Percentiles rank a stretch among this genome's conserved stretches.
phyloP scores from a whole-genome alignment of 2,329 filamentous ascomycete genomes.

The Diaporthe capsici region DNA sequence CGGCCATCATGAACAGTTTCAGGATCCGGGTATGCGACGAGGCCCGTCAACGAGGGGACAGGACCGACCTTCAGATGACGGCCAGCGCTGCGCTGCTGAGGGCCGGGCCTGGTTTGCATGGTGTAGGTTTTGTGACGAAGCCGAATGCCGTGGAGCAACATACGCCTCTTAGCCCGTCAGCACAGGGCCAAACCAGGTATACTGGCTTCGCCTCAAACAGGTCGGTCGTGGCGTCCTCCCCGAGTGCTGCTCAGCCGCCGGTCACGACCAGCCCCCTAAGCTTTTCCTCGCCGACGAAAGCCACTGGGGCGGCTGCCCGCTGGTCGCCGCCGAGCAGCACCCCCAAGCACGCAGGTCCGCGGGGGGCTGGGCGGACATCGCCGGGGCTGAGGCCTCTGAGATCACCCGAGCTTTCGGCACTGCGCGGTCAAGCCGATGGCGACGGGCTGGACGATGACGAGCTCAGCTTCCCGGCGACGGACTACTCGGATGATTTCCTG shows the following conservation, averaged over 20 bases:
- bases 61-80: slow-evolving; percentile 50
- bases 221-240: background rate
- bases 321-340: slow-evolving; percentile 24
- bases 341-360: background rate
- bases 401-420: slow-evolving; percentile 52
- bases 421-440: slow-evolving; percentile 43
- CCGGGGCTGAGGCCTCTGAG: slow-evolving; percentile 47
- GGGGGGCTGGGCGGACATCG: slow-evolving; percentile 29
- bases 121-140: slow-evolving; percentile 49
- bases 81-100: slow-evolving; percentile 52
- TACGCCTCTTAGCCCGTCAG: background rate
- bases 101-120: slow-evolving; percentile 45
- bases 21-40: slow-evolving; percentile 61
- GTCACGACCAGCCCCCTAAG: background rate
- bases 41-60: slow-evolving; percentile 50
- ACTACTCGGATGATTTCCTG: slow-evolving; percentile 58
- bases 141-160: background rate
- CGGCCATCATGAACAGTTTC: slow-evolving; percentile 75
- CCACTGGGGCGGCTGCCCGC: background rate
- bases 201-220: background rate
- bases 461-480: slow-evolving; percentile 62
- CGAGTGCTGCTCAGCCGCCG: background rate
- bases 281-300: background rate
- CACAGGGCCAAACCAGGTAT: background rate
- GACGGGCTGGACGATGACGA: slow-evolving; percentile 57